phyloP scores from a whole-genome alignment of 2,329 filamentous ascomycete genomes.

The Trichophyton verrucosum region DNA sequence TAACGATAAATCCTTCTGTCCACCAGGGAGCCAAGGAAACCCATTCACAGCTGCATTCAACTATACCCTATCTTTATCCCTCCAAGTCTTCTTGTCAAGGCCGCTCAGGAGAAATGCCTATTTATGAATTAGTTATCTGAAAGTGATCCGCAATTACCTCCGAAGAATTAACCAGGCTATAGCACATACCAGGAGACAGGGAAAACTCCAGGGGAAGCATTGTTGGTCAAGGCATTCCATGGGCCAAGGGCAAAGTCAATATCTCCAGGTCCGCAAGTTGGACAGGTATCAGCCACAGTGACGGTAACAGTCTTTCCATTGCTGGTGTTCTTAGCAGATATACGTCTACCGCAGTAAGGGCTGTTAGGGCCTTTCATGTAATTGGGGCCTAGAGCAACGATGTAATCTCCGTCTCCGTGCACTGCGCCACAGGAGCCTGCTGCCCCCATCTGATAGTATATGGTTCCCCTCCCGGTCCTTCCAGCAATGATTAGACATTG shows the following conservation, averaged over 20 bases:
- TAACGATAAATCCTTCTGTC: too few species aligned
- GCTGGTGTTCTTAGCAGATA: conserved; percentile 10
- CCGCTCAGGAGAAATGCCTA: conserved; percentile 5
- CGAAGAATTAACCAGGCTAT: not conserved
- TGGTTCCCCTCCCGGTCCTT: conserved; percentile 8
- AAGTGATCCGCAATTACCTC: not conserved
- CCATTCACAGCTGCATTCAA: too few species aligned
- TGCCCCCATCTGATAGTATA: conserved; percentile 8
- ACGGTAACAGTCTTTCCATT: conserved; percentile 7
- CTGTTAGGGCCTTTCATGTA: conserved; percentile 7
- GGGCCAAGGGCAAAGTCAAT: conserved; percentile 13
- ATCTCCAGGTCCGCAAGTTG: conserved; percentile 10
- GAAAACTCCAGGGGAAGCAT: conserved; percentile 8
- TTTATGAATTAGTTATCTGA: not conserved
- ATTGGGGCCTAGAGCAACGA: conserved; percentile 8
- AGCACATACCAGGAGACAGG: conserved; percentile 9
- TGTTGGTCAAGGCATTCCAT: conserved; percentile 10
- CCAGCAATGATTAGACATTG: not conserved
- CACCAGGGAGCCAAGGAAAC: too few species aligned
- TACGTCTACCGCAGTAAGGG: conserved; percentile 7
- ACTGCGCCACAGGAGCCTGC: conserved; percentile 9
- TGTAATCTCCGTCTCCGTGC: conserved; percentile 7
- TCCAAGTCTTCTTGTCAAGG: too few species aligned
- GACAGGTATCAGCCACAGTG: conserved; percentile 11
- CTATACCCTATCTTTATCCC: too few species aligned